Evolutionary conservation across 176 grass and related monocot species (phyloP).

Genomic region (Puya raimondii): DNA sequence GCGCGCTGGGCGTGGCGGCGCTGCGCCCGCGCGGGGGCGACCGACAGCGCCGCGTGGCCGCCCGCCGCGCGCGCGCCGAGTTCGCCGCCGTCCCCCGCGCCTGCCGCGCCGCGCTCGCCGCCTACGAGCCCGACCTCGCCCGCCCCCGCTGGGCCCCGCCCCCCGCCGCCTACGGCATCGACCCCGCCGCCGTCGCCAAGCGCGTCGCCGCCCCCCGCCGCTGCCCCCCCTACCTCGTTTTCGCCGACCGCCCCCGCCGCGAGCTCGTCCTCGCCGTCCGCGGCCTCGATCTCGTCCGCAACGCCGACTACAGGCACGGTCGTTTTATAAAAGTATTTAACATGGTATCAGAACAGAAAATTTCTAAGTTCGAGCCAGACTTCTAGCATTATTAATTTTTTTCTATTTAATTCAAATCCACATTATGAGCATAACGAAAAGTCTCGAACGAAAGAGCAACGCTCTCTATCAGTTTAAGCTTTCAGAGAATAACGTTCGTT

Average conservation of each 20-base stretch:
- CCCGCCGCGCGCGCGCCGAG: constrained; percentile 35
- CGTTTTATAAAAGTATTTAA: too few relatives aligned
- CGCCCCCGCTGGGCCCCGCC: constrained; percentile 42
- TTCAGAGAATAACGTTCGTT: too few relatives aligned
- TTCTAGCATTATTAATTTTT: too few relatives aligned
- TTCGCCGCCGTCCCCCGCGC: constrained; percentile 75
- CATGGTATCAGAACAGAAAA: too few relatives aligned
- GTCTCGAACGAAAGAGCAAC: too few relatives aligned
- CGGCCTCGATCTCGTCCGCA: constrained; percentile 86
- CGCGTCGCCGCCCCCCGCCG: constrained; percentile 40
- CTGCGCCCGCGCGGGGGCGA: constrained; percentile 69
- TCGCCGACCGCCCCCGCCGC: constrained; percentile 41
- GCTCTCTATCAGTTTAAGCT: too few relatives aligned
- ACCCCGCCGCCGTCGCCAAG: constrained; percentile 44
- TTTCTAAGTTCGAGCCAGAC: too few relatives aligned
- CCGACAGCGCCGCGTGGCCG: constrained; percentile 96
- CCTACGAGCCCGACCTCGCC: constrained; percentile 55
- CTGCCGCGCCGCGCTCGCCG: constrained; percentile 63
- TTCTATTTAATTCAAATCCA: too few relatives aligned
- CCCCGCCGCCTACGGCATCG: constrained; percentile 24
- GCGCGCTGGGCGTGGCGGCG: constrained; percentile 87
- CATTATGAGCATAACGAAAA: too few relatives aligned
- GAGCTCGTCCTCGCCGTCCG: constrained; percentile 84
- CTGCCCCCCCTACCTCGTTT: constrained; percentile 77
- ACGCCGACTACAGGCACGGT: constrained; percentile 58